Percentiles rank a stretch among this genome's conserved stretches.
phyloP scores from a whole-genome alignment of 306 rosid genomes.

The Prunus mume region DNA sequence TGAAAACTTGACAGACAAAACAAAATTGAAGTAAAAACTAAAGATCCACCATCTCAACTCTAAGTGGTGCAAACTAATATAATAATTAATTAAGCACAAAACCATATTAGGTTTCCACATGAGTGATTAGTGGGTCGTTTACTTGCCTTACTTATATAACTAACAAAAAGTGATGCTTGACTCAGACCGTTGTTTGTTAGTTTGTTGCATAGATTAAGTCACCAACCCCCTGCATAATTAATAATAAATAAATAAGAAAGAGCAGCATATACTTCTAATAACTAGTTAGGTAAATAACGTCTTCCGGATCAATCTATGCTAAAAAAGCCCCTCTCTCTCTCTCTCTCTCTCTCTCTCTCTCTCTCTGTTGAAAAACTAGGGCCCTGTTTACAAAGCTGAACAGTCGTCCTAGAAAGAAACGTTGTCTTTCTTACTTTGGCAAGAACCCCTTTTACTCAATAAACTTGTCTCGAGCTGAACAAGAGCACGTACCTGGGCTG shows the following conservation, averaged over 20 bases:
- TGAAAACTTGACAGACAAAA: neutral
- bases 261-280: too few relatives aligned
- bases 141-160: neutral
- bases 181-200: neutral
- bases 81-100: neutral
- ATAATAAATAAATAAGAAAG: neutral
- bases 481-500: neutral
- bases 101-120: neutral
- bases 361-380: too few relatives aligned
- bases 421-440: neutral
- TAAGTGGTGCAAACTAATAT: neutral
- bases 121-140: neutral
- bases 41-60: neutral
- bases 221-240: neutral
- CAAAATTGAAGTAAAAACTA: neutral
- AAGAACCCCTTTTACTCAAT: neutral
- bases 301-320: neutral
- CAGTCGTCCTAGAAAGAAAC: neutral
- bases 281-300: slow-evolving; percentile 4
- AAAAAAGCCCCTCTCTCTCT: neutral
- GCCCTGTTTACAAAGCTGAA: too few relatives aligned
- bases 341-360: too few relatives aligned
- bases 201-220: neutral
- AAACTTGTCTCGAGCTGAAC: neutral
- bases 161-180: neutral